Percentiles rank a stretch among this genome's conserved stretches.
phyloP scores from a whole-genome alignment of 768 basidiomycete genomes.

The Mycena metata region DNA sequence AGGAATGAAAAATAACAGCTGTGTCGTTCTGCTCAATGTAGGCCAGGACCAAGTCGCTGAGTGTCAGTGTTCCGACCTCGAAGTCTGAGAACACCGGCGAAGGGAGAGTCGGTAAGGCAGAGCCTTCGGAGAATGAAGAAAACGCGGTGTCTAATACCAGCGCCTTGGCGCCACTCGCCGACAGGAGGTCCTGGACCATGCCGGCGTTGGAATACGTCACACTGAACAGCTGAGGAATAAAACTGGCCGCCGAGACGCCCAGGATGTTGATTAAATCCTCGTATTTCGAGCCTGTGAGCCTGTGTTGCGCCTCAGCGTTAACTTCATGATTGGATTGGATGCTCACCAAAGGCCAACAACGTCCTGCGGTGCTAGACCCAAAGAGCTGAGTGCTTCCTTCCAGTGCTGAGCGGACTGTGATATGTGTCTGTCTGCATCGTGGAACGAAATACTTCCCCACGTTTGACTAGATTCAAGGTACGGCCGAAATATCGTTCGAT shows the following conservation, averaged over 20 bases:
- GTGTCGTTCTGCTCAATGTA: not conserved
- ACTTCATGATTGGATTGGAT: no score
- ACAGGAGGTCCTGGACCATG: not conserved
- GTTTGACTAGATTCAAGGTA: not conserved
- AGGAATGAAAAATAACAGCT: conserved; percentile 2
- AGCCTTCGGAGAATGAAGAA: not conserved
- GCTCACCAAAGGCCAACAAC: conserved; percentile 3
- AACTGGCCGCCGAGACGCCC: not conserved
- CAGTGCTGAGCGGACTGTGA: not conserved
- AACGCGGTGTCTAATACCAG: not conserved
- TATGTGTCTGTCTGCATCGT: not conserved
- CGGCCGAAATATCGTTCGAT: not conserved
- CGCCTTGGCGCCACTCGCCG: not conserved
- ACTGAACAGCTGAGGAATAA: conserved; percentile 2
- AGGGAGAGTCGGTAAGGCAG: not conserved
- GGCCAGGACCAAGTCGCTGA: not conserved
- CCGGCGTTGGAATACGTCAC: not conserved
- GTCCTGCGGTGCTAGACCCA: not conserved
- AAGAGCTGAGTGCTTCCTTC: not conserved
- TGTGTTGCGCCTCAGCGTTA: not conserved
- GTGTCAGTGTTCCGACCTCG: not conserved
- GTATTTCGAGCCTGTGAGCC: not conserved
- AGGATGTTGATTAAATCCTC: conserved; percentile 2
- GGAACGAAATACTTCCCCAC: not conserved
- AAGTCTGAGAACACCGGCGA: not conserved